phyloP scores from a whole-genome alignment of 257 asterid species.

The Marsdenia floribunda region DNA sequence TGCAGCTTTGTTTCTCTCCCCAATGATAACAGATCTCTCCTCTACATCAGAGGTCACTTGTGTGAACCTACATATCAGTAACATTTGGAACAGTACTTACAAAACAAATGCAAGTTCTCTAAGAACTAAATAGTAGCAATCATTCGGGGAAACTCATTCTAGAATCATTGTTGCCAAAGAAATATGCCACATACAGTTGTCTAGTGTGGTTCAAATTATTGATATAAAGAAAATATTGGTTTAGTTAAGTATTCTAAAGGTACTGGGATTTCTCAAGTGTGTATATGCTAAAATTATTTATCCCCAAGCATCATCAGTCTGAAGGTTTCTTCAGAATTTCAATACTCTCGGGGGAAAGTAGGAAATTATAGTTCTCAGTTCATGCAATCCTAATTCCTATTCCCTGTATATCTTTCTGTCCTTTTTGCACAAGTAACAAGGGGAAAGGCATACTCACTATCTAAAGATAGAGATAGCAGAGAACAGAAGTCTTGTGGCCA shows the following conservation, averaged over 20 bases:
- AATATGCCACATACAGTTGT: neutral
- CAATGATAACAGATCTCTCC: slow-evolving; percentile 84
- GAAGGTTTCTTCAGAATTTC: neutral
- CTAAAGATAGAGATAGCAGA: too few species aligned
- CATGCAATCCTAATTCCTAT: neutral
- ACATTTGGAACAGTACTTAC: neutral
- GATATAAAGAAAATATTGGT: neutral
- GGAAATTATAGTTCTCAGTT: too few species aligned
- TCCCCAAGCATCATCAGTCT: neutral
- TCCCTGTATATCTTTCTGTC: neutral
- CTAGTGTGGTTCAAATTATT: too few species aligned
- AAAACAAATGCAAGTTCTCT: neutral
- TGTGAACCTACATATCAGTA: slow-evolving; percentile 46
- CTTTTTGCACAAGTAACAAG: neutral
- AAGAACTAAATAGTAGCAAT: neutral
- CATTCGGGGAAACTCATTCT: neutral
- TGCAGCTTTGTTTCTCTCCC: slow-evolving; percentile 89
- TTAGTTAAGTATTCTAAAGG: neutral
- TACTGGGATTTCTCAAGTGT: neutral
- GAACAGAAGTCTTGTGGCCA: neutral
- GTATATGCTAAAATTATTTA: neutral
- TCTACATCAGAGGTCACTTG: slow-evolving; percentile 74
- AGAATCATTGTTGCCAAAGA: neutral
- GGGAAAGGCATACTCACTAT: neutral
- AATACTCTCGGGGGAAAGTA: neutral